Evolutionary conservation across 1,284 basidiomycete genomes (phyloP), one percentile per base, ranked within the genome.

Genomic region (Pisolithus thermaeus): DNA sequence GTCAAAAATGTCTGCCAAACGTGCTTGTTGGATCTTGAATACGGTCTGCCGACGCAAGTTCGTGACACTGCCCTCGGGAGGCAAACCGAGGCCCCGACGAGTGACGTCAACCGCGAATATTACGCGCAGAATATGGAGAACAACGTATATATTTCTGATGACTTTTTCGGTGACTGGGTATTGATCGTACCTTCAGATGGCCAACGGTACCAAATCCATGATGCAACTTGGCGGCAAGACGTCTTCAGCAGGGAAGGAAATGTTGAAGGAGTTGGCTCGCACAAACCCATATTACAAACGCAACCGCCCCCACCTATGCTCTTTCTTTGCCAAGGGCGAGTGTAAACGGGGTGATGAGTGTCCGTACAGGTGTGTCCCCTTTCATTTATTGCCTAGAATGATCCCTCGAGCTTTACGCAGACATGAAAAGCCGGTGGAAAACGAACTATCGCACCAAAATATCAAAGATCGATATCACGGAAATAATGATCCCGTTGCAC

Each of bases 1-100:
- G 88, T 97, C 61, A 97, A 98, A 78, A 97, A 99, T 64, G 91
- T 97, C 40, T 99, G 97, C 73, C 97, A 99, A 73, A 98, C 95
- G 1, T 99, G 97, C 69, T 76, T 99, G 27, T 77, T 99, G 35
- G 97, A 99, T 67, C 79, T 96, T 54, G 94, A 98, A 70, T 99
- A 94, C 61, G 92, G 92, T 16, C 73, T 99, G 43, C 97, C 97
- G 1, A 95, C 94, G 0, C 97, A 99, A 77, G 95, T 99, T 14
- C 79, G 97, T 53, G 97, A 99, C 69, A 96, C 95, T 0, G 97
- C 97, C 7, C 71, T 99, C 43, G 92, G 88, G 9, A 65, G 92
- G 40, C 82, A 92, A 69, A 89, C 83, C 62, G 86, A 91, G 59
- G 95, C 94, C 1, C 97, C 96, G 7, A 93, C 86, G 47, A 94